These are phyloP conservation scores for Canavalia ensiformis DNA, from an alignment of 306 rosid genomes.

Conservation along the genomic window DNA sequence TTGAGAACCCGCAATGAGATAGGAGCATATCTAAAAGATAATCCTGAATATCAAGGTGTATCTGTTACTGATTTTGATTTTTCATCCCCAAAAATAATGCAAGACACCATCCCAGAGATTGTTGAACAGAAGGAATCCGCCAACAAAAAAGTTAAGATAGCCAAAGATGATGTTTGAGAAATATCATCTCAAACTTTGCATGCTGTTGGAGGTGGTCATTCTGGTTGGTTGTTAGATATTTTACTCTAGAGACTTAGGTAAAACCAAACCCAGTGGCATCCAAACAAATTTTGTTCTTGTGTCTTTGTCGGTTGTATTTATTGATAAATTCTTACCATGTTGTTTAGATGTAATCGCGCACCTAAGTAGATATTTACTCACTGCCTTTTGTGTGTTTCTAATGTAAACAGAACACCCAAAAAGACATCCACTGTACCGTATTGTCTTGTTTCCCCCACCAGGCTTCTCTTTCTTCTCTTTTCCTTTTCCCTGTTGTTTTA, in stretches of 20 bases:
- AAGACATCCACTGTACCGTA: neutral
- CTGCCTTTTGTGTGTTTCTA: neutral
- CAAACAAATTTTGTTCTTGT: conserved; percentile 1
- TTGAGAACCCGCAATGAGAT: conserved; percentile 79
- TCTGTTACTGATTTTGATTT: conserved; percentile 67
- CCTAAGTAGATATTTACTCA: conserved; percentile 7
- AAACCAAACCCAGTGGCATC: neutral
- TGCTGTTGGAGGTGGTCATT: conserved; percentile 27
- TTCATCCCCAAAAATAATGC: conserved; percentile 77
- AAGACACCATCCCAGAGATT: conserved; percentile 74
- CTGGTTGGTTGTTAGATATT: conserved; percentile 13
- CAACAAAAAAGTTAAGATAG: conserved; percentile 55
- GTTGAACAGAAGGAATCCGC: conserved; percentile 54
- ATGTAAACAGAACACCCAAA: neutral
- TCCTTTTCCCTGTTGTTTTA: neutral
- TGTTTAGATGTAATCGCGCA: neutral
- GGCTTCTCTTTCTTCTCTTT: neutral
- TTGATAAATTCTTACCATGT: neutral
- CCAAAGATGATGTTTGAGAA: conserved; percentile 43
- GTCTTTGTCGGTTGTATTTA: neutral
- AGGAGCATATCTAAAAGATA: conserved; percentile 60
- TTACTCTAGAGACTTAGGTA: conserved; percentile 2
- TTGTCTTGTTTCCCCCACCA: neutral
- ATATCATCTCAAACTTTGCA: conserved; percentile 22
- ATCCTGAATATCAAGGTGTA: conserved; percentile 59